These are phyloP conservation scores for Elongisporangium undulatum DNA, from an alignment of 352 stramenopile genomes.

Conservation along the genomic window DNA sequence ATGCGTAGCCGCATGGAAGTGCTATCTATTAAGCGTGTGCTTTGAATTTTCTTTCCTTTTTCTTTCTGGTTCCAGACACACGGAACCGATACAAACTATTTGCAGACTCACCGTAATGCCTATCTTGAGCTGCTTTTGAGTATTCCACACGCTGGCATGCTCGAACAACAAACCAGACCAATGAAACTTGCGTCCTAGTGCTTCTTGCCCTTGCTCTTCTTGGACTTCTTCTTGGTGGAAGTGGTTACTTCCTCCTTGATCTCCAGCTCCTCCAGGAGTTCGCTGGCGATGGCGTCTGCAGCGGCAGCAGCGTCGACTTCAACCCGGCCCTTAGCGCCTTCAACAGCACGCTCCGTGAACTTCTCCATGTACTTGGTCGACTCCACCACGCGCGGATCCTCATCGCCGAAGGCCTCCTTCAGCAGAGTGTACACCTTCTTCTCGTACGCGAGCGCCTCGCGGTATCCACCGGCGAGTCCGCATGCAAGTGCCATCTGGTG, in stretches of 20 bases:
- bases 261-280: conserved; percentile 70
- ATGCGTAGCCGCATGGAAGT: conserved; percentile 1
- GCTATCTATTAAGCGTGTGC: conserved; percentile 8
- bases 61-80: conserved; percentile 7
- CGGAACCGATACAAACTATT: background rate
- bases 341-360: conserved; percentile 87
- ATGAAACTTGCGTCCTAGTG: conserved; percentile 27
- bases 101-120: background rate
- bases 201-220: conserved; percentile 75
- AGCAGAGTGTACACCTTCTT: conserved; percentile 86
- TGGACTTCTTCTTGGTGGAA: conserved; percentile 58
- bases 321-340: conserved; percentile 75
- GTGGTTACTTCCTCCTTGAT: conserved; percentile 49
- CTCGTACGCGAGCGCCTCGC: conserved; percentile 87
- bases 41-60: conserved; percentile 9
- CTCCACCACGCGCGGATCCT: conserved; percentile 79
- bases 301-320: conserved; percentile 74
- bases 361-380: conserved; percentile 79
- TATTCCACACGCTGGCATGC: background rate
- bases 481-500: conserved; percentile 87
- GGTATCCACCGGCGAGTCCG: conserved; percentile 69
- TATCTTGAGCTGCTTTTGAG: background rate
- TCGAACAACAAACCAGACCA: background rate
- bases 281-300: conserved; percentile 71
- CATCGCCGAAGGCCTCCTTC: conserved; percentile 75